These are phyloP conservation scores for Vitis rupestris DNA, from an alignment of 164 flowering plant genomes.

Conservation along the genomic window DNA sequence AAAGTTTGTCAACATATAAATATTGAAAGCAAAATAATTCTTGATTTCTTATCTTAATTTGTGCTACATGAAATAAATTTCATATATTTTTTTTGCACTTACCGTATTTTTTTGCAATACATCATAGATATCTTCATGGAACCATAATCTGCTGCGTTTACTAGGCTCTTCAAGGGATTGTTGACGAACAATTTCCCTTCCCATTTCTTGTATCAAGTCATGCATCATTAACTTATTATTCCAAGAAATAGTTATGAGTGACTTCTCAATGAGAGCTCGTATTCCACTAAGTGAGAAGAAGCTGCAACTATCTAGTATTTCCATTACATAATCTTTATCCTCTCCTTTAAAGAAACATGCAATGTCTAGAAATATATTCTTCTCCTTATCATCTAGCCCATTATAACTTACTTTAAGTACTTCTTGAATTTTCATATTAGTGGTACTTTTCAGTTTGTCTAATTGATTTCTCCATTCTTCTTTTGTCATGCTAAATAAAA, in stretches of 20 bases:
- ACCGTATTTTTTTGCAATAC: background rate
- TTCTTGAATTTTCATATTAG: background rate
- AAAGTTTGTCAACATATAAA: too few relatives aligned
- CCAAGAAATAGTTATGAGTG: background rate
- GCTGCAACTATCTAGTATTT: slow-evolving; percentile 2
- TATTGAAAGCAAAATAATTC: too few relatives aligned
- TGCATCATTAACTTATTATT: slow-evolving; percentile 4
- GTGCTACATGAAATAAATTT: too few relatives aligned
- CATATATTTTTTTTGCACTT: background rate
- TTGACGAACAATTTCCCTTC: slow-evolving; percentile 14
- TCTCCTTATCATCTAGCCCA: background rate
- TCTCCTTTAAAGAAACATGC: slow-evolving; percentile 9
- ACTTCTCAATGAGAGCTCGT: slow-evolving; percentile 2
- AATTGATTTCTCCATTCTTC: background rate
- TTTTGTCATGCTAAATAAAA: background rate
- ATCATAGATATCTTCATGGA: background rate
- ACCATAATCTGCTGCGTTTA: slow-evolving; percentile 8
- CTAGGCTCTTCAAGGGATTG: slow-evolving; percentile 7
- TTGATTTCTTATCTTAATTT: too few relatives aligned
- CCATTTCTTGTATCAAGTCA: slow-evolving; percentile 17
- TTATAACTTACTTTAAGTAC: background rate
- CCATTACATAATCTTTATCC: background rate
- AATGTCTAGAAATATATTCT: background rate
- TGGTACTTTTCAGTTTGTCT: background rate
- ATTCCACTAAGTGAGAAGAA: background rate